Evolutionary conservation across 1,284 basidiomycete species (phyloP).

Genomic region (Ceratobasidium sp.): DNA sequence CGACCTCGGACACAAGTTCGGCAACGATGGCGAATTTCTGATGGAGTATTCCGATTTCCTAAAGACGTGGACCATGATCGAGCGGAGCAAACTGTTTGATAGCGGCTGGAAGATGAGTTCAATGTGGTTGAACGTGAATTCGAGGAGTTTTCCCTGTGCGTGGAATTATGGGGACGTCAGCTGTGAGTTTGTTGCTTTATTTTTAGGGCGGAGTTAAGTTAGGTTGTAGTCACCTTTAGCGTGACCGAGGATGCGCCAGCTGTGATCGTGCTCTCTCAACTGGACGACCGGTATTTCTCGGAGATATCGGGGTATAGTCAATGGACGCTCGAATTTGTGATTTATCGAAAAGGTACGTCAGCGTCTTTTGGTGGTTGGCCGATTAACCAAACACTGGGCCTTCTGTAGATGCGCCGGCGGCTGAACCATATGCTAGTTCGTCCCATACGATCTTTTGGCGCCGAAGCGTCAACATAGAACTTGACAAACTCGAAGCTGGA

Average conservation of each 20-base stretch:
- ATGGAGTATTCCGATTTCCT: slow-evolving; percentile 71
- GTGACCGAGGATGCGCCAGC: slow-evolving; percentile 59
- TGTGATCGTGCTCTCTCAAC: slow-evolving; percentile 65
- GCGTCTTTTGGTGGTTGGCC: neutral
- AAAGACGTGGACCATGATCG: slow-evolving; percentile 62
- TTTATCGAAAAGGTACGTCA: slow-evolving; percentile 62
- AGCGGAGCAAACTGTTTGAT: slow-evolving; percentile 65
- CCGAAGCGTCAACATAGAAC: slow-evolving; percentile 61
- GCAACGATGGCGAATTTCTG: slow-evolving; percentile 67
- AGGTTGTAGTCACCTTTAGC: slow-evolving; percentile 61
- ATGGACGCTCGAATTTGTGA: slow-evolving; percentile 63
- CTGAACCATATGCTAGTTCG: slow-evolving; percentile 59
- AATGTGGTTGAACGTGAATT: slow-evolving; percentile 63
- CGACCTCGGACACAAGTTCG: slow-evolving; percentile 61
- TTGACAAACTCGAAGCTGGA: slow-evolving; percentile 60
- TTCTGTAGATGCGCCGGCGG: slow-evolving; percentile 26
- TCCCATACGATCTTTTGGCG: slow-evolving; percentile 54
- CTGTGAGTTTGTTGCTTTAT: slow-evolving; percentile 56
- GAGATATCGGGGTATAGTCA: slow-evolving; percentile 57
- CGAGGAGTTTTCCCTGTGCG: slow-evolving; percentile 58
- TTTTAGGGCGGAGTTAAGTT: neutral
- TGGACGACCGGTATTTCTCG: slow-evolving; percentile 64
- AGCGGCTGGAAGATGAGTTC: slow-evolving; percentile 64
- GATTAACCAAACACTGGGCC: neutral
- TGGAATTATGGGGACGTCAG: slow-evolving; percentile 66